Base-by-base conservation (phyloP, 768 basidiomycete species). In the Strobilomyces echinocephalus region DNA sequence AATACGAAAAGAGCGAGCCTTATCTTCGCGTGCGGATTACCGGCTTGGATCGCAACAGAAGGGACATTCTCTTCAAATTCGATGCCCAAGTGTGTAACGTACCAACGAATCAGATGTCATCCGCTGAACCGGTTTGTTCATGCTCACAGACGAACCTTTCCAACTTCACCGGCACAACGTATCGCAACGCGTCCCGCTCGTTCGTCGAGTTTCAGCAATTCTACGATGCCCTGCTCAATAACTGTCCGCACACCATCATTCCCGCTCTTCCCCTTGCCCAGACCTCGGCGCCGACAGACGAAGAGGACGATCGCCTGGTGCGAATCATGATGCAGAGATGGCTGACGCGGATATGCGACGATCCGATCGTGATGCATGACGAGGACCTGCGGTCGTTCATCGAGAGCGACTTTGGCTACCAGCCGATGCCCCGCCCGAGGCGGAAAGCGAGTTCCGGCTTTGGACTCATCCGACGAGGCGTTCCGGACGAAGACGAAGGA, bases 351-450 rank as follows among this genome's bases (percentile, higher is more conserved):
- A 83, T 98, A 31, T 95, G 89, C 72, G 93, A 95, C 66, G 93
- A 98, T 67, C 84, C 85, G 2, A 91, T 97, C 49, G 72, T 97
- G 30, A 73, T 91, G 38, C 74, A 84, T 51, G 95, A 98, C 62
- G 97, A 98, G 63, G 97, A 99, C 67, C 70, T 97, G 54, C 84
- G 95, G 30, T 88, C 88, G 15, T 99, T 99, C 68, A 82, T 99
- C 55, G 97, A 99, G 72, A 94, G 87, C 60, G 95, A 98, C 70
- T 99, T 98, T 74, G 97, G 97, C 26, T 94, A 92, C 64, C 91
- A 91, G 62, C 91, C 88, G 6, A 92, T 82, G 15, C 87, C 87
- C 10, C 80, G 83, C 39, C 84, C 83, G 47, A 80, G 83, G 55
- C 82, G 82, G 61, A 94, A 88, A 71, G 73, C 82, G 0, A 79